Base-by-base conservation (phyloP, 306 rosid genomes). In the Medicago lupulina region DNA sequence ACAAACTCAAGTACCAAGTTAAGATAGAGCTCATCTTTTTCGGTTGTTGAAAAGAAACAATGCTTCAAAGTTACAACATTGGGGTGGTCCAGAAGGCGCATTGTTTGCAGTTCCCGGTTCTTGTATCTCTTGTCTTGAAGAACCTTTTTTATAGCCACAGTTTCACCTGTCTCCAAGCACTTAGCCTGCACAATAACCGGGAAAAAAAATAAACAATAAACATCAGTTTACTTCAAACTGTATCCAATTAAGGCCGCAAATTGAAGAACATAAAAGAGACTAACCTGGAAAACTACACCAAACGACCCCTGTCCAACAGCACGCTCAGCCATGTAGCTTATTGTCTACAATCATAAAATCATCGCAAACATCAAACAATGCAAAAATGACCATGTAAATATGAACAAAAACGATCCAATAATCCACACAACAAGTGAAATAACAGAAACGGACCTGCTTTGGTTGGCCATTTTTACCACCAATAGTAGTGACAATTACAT, bases 81-180 rank as follows among this genome's bases (percentile, higher is more conserved):
- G 2, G 93, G 93, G 83, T 92, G 96, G 81, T 90, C 97, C 41
- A 92, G 85, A 67, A 92, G 92, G 34, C 91, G 96, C 97, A 92
- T 92, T 61, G 92, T 90, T 86, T 90, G 96, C 87, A 92, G 77
- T 79, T 92, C 97, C 67, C 97, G 79, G 66, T 92, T 92, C 85
- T 92, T 92, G 87, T 90, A 92, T 81, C 93, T 85, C 88, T 87
- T 92, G 86, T 92, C 97, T 80, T 92, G 96, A 79, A 92, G 96
- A 85, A 92, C 97, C 83, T 92, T 92, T 76, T 92, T 92, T 9
- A 92, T 87, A 50, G 97, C 97, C 76, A 92, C 96, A 1, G 93
- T 86, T 82, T 92, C 97, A 50, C 93, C 96, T 4, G 93, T 92
- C 82, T 92, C 97, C 78, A 92, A 83, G 86, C 97, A 90, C 77